Base-by-base conservation (phyloP, 495 filamentous ascomycete genomes). In the Annulohypoxylon maeteangense region DNA sequence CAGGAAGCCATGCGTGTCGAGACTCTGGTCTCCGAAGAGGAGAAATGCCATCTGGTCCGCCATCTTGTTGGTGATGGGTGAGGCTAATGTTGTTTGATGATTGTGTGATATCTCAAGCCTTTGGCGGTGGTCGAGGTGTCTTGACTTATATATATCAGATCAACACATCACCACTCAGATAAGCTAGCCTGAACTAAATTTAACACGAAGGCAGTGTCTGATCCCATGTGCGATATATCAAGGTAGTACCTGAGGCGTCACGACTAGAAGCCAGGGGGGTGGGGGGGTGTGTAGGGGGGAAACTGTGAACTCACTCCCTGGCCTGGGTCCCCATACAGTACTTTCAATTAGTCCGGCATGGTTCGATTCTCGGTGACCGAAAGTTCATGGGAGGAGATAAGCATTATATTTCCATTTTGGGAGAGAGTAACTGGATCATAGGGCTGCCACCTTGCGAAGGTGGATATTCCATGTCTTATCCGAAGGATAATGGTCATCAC, bases 11-110 rank as follows among this genome's bases (percentile, higher is more conserved):
- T 90, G 88, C 58, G 90, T 89, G 75, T 92, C 89, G 70, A 89
- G 84, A 27, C 91, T 93, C 83, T 93, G 91, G 78, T 95, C 92
- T 82, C 92, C 92, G 77, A 94, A 93, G 72, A 91, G 81, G 74
- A 85, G 79, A 73, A 82, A 85, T 36, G 79, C 80, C 75, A 82
- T 75, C 74, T 79, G 75, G 75, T 80, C 75, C 73, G 76, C 80
- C 81, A 82, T 84, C 51, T 65, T 80, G 72, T 62, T 16, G 20
- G 50, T 60, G 65, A 64, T 63, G 67, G 68, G 11, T 68, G 36
- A 65, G 64, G 55, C 68, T 63, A 18, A 40, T 70, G 40, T 61
- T 50, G 67, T 66, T 75, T 58, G 40, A 57, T 66, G 54, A 10
- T 57, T 60, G 31, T 58, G 29, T 38, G 34, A 44, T 60, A 38